Conservation (phyloP, 352 stramenopile genomes). For the Pythium grandisporangium region DNA sequence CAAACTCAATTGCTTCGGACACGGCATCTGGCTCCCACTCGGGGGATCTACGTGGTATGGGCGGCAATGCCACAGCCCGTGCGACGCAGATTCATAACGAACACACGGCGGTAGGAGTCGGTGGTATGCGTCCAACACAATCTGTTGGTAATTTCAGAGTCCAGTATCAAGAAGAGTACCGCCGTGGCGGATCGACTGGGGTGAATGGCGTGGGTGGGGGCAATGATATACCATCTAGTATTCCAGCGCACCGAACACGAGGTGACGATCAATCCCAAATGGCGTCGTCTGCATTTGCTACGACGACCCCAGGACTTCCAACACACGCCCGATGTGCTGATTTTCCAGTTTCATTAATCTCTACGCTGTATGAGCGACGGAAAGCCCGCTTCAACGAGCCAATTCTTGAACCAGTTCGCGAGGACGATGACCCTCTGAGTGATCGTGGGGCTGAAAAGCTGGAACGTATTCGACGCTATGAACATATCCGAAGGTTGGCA, state of each 20-base stretch:
- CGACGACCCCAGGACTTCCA: no score
- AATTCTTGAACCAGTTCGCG: slow-evolving; percentile 47
- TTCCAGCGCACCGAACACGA: no score
- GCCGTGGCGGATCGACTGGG: background rate
- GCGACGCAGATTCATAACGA: no score
- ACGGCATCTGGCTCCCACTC: no score
- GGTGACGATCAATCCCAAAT: no score
- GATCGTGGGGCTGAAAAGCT: slow-evolving; percentile 59
- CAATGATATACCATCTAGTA: background rate
- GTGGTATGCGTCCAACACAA: slow-evolving; percentile 41
- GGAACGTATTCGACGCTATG: slow-evolving; percentile 53
- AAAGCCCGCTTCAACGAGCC: slow-evolving; percentile 66
- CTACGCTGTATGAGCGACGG: slow-evolving; percentile 56
- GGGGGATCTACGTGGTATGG: no score
- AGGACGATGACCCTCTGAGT: slow-evolving; percentile 74
- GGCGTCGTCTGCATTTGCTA: no score
- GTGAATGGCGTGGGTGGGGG: background rate
- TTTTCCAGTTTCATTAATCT: slow-evolving; percentile 42
- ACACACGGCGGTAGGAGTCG: no score
- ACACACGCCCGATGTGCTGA: slow-evolving; percentile 35
- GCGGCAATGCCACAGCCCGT: no score
- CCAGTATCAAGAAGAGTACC: slow-evolving; percentile 41
- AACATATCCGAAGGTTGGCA: slow-evolving; percentile 40
- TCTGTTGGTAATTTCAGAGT: slow-evolving; percentile 74
- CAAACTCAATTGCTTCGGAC: no score